A percentile compares a stretch with the other conserved stretches of the same genome.
Evolutionary conservation across 306 rosid species (phyloP).

Genomic region (Malus sieversii): DNA sequence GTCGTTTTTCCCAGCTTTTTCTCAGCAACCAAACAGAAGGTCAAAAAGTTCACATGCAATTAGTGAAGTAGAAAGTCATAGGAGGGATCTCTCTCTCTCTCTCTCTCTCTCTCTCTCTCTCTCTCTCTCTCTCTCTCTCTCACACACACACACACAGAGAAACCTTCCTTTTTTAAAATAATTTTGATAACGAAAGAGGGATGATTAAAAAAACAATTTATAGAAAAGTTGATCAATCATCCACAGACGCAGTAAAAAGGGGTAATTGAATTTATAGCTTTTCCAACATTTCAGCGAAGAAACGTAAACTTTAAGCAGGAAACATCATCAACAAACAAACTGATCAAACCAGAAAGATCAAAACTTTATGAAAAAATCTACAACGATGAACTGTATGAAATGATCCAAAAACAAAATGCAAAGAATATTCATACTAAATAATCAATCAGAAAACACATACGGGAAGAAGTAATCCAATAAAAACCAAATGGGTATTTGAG

Average conservation of each 20-base stretch:
- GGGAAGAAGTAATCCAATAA: not conserved
- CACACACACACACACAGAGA: no score
- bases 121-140: no score
- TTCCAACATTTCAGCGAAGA: not conserved
- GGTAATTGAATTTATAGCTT: not conserved
- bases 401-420: not conserved
- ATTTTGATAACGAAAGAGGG: not conserved
- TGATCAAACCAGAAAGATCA: not conserved
- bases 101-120: no score
- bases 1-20: not conserved
- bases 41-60: not conserved
- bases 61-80: slow-evolving; percentile 1
- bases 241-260: not conserved
- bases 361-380: not conserved
- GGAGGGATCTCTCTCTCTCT: not conserved
- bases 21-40: not conserved
- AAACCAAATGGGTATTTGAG: not conserved
- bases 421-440: not conserved
- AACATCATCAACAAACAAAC: not conserved
- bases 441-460: not conserved
- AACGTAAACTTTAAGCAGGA: not conserved
- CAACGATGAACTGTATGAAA: not conserved
- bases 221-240: not conserved
- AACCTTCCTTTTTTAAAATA: no score
- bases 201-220: not conserved